Base-by-base conservation (phyloP, 352 stramenopile species). In the Pythium chondricola region DNA sequence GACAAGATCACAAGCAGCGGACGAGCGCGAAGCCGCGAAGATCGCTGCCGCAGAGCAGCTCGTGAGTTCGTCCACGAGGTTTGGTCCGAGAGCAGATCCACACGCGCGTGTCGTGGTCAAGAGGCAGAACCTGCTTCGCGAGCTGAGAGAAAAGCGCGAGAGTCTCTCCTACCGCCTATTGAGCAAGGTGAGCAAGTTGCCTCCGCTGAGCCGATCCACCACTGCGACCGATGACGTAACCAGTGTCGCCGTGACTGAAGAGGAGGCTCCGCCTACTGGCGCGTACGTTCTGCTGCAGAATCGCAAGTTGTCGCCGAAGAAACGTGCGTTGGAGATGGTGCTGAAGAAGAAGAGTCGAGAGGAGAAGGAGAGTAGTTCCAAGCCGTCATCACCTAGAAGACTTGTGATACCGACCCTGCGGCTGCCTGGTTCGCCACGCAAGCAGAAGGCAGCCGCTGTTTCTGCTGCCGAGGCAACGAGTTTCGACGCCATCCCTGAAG, bases 331-430 rank as follows among this genome's bases (percentile, higher is more conserved):
- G 8, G 74, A 88, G 43, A 69, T 70, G 27, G 58, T 74, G 9
- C 42, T 86, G 25, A 88, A 88, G 65, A 84, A 79, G 44, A 84
- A 83, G 24, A 72, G 74, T 9, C 69, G 69, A 3, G 71, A 80
- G 1, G 56, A 69, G 8, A 62, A 48, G 4, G 58, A 24, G 13
- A 53, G 29, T 33, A 33, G 29, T 33, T 17, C 11, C 27, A 18
- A 6, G 18, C 7, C 9, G 27, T 40, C 17, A 24, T 18, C 43
- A 29, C 43, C 7, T 41, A 41, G 29, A 22, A 51, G n/a, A 31
- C n/a, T n/a, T n/a, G 8, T 65, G 17, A 43, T 65, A 45, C 51
- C 32, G n/a, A 56, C 13, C 10, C 29, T 58, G 21, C 48, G 41
- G n/a, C 10, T 58, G 14, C 48, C 56, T 2, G 43, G 55, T 7